Conservation (phyloP, 169 alveolate genomes). For the Plasmodium chabaudi region DNA sequence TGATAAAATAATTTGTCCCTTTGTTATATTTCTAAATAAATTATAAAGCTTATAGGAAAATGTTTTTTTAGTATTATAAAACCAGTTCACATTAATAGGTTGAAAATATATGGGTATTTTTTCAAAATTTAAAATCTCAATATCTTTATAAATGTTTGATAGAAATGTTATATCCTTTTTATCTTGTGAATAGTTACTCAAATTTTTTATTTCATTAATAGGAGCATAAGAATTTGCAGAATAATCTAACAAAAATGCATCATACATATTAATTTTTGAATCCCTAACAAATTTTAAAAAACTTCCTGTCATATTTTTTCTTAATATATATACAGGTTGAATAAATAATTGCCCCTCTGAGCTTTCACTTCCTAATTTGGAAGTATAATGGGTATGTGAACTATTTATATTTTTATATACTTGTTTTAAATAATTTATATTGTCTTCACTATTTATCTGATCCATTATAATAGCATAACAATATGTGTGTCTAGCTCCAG, state of each 20-base stretch:
- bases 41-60: conserved; percentile 33
- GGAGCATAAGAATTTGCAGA: conserved; percentile 50
- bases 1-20: conserved; percentile 32
- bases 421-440: conserved; percentile 26
- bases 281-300: conserved; percentile 51
- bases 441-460: conserved; percentile 11
- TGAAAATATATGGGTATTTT: conserved; percentile 56
- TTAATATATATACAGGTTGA: conserved; percentile 62
- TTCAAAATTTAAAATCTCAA: conserved; percentile 57
- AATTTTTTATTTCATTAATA: conserved; percentile 57
- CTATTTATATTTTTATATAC: conserved; percentile 46
- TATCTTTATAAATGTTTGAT: conserved; percentile 63
- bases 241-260: conserved; percentile 55
- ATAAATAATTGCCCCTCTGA: conserved; percentile 46
- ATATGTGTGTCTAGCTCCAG: conserved; percentile 58
- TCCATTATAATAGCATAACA: conserved; percentile 59
- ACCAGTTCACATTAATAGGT: conserved; percentile 50
- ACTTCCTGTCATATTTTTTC: conserved; percentile 24
- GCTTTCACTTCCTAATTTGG: conserved; percentile 26
- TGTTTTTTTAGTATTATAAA: conserved; percentile 41
- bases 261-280: conserved; percentile 26
- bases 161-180: conserved; percentile 50
- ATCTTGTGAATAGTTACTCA: conserved; percentile 59
- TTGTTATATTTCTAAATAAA: conserved; percentile 28
- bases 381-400: conserved; percentile 15